Evolutionary conservation across 345 rosid species (phyloP), one percentile per base, ranked within the genome.

Genomic region (Arabidopsis arenosa): DNA sequence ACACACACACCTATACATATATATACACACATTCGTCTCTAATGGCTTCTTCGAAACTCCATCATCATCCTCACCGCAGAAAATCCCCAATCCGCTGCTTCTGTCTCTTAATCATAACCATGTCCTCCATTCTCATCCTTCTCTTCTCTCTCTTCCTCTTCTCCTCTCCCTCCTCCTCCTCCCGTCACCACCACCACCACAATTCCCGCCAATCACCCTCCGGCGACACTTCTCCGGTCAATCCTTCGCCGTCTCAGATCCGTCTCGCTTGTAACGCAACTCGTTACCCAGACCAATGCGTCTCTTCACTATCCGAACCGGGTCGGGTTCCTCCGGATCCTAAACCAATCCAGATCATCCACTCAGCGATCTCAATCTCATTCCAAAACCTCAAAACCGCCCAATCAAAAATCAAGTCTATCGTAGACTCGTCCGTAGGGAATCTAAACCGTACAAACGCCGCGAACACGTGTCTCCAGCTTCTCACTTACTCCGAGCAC

Each of bases 211-310:
- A 23, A 23, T 47, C 41, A n/a, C 51, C 41, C 35, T 45, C 72
- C 60, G 2, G 6, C 26, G 2, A 9, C 26, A 17, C 63, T 3
- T 39, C 73, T 56, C 73, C 69, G 39, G 12, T 23, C 14, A 41
- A 56, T 8, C 66, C 73, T 0, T 69, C 82, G 0, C 2, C 61
- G 5, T 10, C 67, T n/a, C 81, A 80, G 73, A 81, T 91, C 73
- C 63, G 37, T 2, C 83, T 73, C 17, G 91, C 94, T 5, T 91
- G 97, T 62, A 82, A 83, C 49, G 88, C 97, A 26, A 89, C 97
- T 4, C 83, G 94, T 26, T 81, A 75, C 77, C 90, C 88, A 0
- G 88, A 86, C 57, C 18, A 41, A 5, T 91, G 96, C 58, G 14
- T 68, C 14, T 33, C 86, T 4, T 83, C 92, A 0, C 73, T 91